A percentile compares a stretch with the other conserved stretches of the same genome.
Evolutionary conservation across 2,329 filamentous ascomycete species (phyloP).

Genomic region (Trichoderma breve): DNA sequence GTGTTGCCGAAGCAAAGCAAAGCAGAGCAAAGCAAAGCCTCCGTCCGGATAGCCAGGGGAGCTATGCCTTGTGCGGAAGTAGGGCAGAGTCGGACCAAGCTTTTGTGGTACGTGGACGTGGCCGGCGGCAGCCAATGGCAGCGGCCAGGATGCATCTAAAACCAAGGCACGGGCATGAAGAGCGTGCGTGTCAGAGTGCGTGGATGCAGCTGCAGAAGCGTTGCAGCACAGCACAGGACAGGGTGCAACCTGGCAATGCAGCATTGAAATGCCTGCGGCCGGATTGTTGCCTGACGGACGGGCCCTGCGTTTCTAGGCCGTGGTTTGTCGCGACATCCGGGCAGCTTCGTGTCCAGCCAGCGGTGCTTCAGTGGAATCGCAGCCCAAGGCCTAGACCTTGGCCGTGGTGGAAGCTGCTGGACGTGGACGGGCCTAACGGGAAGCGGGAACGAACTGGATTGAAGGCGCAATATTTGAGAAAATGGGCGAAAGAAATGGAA

Average conservation of each 20-base stretch:
- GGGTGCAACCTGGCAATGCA: not conserved
- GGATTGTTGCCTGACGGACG: conserved; percentile 13
- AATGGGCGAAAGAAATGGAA: too few species aligned
- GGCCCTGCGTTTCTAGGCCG: not conserved
- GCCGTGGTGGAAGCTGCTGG: not conserved
- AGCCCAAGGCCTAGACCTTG: not conserved
- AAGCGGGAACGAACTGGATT: not conserved
- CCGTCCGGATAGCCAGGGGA: not conserved
- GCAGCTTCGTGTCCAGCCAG: not conserved
- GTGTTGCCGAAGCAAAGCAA: not conserved
- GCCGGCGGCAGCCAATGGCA: not conserved
- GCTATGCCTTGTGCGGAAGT: not conserved
- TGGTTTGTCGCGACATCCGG: not conserved
- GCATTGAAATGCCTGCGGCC: not conserved
- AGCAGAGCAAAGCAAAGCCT: not conserved
- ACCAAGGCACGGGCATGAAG: conserved; percentile 8
- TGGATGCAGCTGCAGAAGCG: not conserved
- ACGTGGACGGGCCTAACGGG: not conserved
- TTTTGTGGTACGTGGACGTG: conserved; percentile 3
- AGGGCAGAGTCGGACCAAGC: not conserved
- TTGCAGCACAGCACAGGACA: not conserved
- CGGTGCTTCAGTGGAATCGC: not conserved
- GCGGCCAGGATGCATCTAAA: not conserved
- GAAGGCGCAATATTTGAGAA: not conserved
- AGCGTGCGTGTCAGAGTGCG: not conserved